These are phyloP conservation scores for Exophiala oligosperma DNA, from an alignment of 2,329 filamentous ascomycete genomes.

Conservation along the genomic window DNA sequence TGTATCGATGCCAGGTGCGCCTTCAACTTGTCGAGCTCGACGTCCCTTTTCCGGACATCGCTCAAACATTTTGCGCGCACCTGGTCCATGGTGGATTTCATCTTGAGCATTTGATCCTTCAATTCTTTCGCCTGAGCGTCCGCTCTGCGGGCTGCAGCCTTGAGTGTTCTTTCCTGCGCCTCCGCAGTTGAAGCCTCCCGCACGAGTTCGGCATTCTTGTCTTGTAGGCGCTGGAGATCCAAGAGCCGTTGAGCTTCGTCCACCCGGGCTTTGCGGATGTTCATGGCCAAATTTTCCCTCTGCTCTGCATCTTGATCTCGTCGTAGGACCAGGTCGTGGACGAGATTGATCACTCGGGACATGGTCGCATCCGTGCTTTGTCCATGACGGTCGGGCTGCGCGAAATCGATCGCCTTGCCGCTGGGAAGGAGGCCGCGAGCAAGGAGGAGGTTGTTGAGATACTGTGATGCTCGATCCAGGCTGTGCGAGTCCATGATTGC, in stretches of 20 bases:
- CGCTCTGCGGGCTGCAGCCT: conserved; percentile 68
- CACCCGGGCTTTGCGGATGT: conserved; percentile 72
- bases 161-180: conserved; percentile 69
- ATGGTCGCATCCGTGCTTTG: conserved; percentile 65
- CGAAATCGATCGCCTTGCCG: conserved; percentile 71
- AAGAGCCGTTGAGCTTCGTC: conserved; percentile 72
- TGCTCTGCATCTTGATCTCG: conserved; percentile 90
- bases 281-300: conserved; percentile 76
- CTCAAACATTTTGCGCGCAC: conserved; percentile 84
- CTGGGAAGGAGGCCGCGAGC: conserved; percentile 62
- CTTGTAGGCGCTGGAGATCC: conserved; percentile 62
- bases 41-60: conserved; percentile 85
- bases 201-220: conserved; percentile 56
- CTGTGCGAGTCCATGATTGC: conserved; percentile 23
- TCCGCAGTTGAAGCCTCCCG: conserved; percentile 61
- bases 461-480: conserved; percentile 61
- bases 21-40: conserved; percentile 86
- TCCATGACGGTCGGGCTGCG: conserved; percentile 64
- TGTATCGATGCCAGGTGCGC: conserved; percentile 73
- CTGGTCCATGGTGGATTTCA: conserved; percentile 78
- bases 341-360: conserved; percentile 83
- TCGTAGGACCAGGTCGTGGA: conserved; percentile 89
- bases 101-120: conserved; percentile 77
- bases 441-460: conserved; percentile 66
- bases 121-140: conserved; percentile 74